A percentile compares a stretch with the other conserved stretches of the same genome.
Conservation (phyloP, 768 basidiomycete species). For the Tricholoma flavovirens region DNA sequence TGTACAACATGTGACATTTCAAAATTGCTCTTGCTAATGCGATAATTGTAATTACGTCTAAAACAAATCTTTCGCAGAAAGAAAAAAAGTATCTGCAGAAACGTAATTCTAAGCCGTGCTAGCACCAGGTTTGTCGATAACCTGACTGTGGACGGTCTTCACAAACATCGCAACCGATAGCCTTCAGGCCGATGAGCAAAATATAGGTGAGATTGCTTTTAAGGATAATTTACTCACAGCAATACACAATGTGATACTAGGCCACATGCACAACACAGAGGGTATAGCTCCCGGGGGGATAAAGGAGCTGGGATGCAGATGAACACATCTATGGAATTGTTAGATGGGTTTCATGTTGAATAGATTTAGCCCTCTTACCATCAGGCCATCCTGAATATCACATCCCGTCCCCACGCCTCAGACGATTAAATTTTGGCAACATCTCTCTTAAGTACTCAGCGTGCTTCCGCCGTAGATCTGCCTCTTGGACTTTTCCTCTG, state of each 20-base stretch:
- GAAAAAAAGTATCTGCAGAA: no score
- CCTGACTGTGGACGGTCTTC: no score
- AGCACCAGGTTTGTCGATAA: no score
- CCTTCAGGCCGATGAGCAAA: no score
- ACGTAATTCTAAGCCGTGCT: no score
- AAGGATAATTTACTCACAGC: neutral
- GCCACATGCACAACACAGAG: neutral
- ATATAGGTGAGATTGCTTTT: neutral
- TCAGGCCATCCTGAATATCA: slow-evolving; percentile 17
- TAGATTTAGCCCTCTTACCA: neutral
- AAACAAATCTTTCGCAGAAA: no score
- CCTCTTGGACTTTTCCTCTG: slow-evolving; percentile 75
- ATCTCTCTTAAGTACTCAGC: slow-evolving; percentile 90
- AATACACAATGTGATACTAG: neutral
- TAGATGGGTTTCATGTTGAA: neutral
- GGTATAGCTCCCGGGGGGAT: neutral
- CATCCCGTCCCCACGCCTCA: slow-evolving; percentile 54
- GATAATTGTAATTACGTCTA: no score
- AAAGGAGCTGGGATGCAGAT: neutral
- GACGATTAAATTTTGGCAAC: slow-evolving; percentile 82
- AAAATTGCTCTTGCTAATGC: no score
- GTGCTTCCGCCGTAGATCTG: slow-evolving; percentile 80
- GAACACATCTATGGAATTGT: neutral
- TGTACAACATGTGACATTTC: no score
- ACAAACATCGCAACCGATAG: no score